Conservation (phyloP, 1,139 yeast species). For the Zygosaccharomyces pseudobailii region DNA sequence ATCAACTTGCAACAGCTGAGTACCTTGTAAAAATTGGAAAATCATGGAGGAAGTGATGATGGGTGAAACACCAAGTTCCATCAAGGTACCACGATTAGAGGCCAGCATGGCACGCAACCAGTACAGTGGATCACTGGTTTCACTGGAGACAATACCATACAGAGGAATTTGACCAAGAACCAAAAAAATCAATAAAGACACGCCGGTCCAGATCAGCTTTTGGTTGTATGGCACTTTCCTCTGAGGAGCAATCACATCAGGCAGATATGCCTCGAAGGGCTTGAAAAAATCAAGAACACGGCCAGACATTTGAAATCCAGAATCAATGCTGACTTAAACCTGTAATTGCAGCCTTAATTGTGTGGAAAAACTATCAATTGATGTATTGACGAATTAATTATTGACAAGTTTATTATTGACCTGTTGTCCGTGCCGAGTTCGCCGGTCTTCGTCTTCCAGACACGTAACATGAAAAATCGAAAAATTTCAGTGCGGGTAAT, state of each 20-base stretch:
- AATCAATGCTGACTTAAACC: not conserved
- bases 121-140: slow-evolving; percentile 85
- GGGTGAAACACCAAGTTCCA: slow-evolving; percentile 90
- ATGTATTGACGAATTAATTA: not conserved
- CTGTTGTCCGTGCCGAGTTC: not conserved
- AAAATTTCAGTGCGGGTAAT: slow-evolving; percentile 1
- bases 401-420: not conserved
- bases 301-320: slow-evolving; percentile 37
- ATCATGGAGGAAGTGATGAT: slow-evolving; percentile 93
- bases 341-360: slow-evolving; percentile 1
- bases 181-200: slow-evolving; percentile 84
- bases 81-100: slow-evolving; percentile 92
- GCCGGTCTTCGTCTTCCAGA: not conserved
- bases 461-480: slow-evolving; percentile 3
- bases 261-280: slow-evolving; percentile 90
- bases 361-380: not conserved
- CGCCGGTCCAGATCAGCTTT: slow-evolving; percentile 96
- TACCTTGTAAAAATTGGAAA: slow-evolving; percentile 92
- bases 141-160: slow-evolving; percentile 91
- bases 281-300: slow-evolving; percentile 92
- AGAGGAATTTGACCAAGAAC: slow-evolving; percentile 97
- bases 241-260: slow-evolving; percentile 95
- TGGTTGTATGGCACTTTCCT: slow-evolving; percentile 92
- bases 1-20: slow-evolving; percentile 82
- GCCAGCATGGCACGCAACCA: slow-evolving; percentile 99